Base-by-base conservation (phyloP, 73 alveolate species). In the Uronychia binucleata region DNA sequence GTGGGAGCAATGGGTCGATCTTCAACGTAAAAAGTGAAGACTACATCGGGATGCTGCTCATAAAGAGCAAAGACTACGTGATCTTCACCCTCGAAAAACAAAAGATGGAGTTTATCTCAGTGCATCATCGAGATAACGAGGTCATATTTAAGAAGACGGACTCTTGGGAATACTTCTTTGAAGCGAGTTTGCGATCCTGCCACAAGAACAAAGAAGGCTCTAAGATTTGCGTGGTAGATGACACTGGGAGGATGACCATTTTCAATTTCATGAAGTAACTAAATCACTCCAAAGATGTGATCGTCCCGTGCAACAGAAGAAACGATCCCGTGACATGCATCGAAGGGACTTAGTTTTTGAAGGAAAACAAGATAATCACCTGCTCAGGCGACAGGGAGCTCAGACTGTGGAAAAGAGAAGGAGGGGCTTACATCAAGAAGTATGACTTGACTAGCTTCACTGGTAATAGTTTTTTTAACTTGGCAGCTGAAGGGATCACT, bases 161-260 rank as follows among this genome's bases (percentile, higher is more conserved):
- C 46, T 81, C 81, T 0, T 81, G 94, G 94, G 94, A 88, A 26
- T 88, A 88, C 33, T 88, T 88, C 88, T 88, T 83, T 77, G 94
- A 88, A 74, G 34, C 79, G 25, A 89, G 80, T 83, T 67, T 88
- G 13, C 59, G 33, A 30, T 80, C 82, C 75, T 88, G 94, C 60
- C 86, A 83, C 77, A 86, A 88, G 83, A 88, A 88, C 35, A 82
- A 35, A 26, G 94, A 88, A 77, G 94, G 94, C 31, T 83, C 91
- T 1, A 88, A 88, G 57, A 88, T 88, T 28, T 34, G 67, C n/a
- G 88, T 88, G 1, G 26, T 76, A 0, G 94, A 88, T 33, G 33
- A 77, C 8, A 79, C 85, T 19, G 94, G 94, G 5, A 79, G 31
- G 26, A 33, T 87, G 0, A 59, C 83, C 32, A n/a, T 88, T 0